phyloP scores from a whole-genome alignment of 768 basidiomycete genomes.

The Russula earlei region DNA sequence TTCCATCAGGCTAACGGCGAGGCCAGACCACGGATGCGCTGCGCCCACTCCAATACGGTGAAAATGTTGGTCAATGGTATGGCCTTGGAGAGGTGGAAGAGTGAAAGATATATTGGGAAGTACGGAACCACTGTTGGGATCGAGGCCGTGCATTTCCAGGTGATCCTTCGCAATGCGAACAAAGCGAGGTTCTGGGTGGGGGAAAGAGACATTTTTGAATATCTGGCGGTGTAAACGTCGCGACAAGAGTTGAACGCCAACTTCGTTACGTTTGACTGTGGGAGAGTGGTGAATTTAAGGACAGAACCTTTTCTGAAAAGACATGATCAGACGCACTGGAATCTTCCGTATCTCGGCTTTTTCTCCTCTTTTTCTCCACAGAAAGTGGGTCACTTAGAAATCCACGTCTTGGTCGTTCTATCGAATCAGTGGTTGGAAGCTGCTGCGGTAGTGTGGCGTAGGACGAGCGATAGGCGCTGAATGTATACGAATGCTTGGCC shows the following conservation, averaged over 20 bases:
- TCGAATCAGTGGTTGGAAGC: not conserved
- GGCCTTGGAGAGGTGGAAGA: constrained; percentile 76
- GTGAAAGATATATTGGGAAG: constrained; percentile 74
- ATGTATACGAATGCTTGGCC: not conserved
- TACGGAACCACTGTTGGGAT: constrained; percentile 67
- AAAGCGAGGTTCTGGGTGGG: constrained; percentile 47
- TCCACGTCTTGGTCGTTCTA: not conserved
- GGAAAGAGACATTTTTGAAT: constrained; percentile 62
- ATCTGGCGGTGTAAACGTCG: constrained; percentile 72
- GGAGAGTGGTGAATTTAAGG: not conserved
- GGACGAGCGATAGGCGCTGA: not conserved
- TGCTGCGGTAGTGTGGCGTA: not conserved
- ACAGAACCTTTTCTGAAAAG: not conserved
- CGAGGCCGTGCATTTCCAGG: constrained; percentile 71
- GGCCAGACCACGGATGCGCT: constrained; percentile 68
- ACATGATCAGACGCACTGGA: not conserved
- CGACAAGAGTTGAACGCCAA: constrained; percentile 92
- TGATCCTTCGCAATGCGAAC: constrained; percentile 75
- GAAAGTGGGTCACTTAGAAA: not conserved
- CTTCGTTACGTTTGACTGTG: constrained; percentile 64
- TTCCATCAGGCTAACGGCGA: constrained; percentile 51
- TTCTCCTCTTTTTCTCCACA: constrained; percentile 6
- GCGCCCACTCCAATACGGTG: constrained; percentile 58
- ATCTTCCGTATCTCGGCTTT: not conserved
- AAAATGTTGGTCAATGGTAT: constrained; percentile 82